Evolutionary conservation across 2,329 filamentous ascomycete genomes (phyloP).

Genomic region (Trichoderma pleuroti): DNA sequence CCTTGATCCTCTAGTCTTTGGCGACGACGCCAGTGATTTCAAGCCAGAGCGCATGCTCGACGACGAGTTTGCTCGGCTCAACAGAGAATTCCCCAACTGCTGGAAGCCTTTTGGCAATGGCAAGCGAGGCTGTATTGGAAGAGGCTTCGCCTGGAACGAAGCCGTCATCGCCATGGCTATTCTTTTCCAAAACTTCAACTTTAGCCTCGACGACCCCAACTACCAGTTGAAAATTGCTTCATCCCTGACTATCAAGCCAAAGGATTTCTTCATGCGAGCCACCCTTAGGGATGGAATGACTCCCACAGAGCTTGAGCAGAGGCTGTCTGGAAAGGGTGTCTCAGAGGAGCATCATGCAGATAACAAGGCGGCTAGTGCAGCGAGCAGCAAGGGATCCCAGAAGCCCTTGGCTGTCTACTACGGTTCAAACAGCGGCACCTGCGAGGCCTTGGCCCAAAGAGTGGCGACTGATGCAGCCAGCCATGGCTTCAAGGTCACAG

Average conservation of each 20-base stretch:
- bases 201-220: conserved; percentile 57
- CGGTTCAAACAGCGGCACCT: conserved; percentile 72
- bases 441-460: conserved; percentile 63
- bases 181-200: conserved; percentile 68
- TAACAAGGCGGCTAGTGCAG: background rate
- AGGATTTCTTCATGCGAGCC: conserved; percentile 60
- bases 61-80: conserved; percentile 59
- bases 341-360: conserved; percentile 15
- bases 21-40: conserved; percentile 62
- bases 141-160: conserved; percentile 74
- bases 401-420: conserved; percentile 63
- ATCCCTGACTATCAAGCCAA: conserved; percentile 60
- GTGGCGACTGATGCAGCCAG: conserved; percentile 56
- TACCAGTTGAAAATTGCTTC: conserved; percentile 55
- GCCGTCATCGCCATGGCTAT: conserved; percentile 58
- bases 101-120: conserved; percentile 78
- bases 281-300: conserved; percentile 48
- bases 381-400: conserved; percentile 21
- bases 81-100: conserved; percentile 57
- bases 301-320: conserved; percentile 45
- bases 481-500: conserved; percentile 56
- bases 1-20: conserved; percentile 60
- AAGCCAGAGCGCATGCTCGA: conserved; percentile 70
- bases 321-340: conserved; percentile 36
- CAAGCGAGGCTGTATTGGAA: conserved; percentile 66